Evolutionary conservation across 768 basidiomycete genomes (phyloP).

Genomic region (Melanogaster broomeanus): DNA sequence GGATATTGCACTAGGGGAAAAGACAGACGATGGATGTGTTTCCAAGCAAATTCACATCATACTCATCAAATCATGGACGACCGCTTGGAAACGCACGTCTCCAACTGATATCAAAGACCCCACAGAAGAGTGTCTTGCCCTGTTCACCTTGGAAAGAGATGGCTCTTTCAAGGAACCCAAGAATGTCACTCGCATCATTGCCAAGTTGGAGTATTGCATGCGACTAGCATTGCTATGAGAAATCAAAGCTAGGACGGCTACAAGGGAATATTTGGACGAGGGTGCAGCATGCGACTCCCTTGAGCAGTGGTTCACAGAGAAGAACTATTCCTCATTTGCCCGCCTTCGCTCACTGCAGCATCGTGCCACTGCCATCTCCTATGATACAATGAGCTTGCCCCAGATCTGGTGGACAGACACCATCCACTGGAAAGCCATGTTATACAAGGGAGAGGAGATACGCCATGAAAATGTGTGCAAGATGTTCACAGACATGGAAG

Average conservation of each 20-base stretch:
- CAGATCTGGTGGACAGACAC: slow-evolving; percentile 8
- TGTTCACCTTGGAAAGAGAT: too few relatives aligned
- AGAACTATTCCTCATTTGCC: not conserved
- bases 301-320: slow-evolving; percentile 14
- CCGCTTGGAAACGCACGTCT: too few relatives aligned
- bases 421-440: not conserved
- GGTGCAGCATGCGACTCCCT: too few relatives aligned
- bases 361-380: too few relatives aligned
- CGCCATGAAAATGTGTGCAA: too few relatives aligned
- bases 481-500: too few relatives aligned
- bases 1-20: too few relatives aligned
- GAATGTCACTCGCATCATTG: slow-evolving; percentile 4
- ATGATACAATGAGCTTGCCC: too few relatives aligned
- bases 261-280: not conserved
- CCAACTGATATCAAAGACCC: too few relatives aligned
- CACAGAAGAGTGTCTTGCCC: too few relatives aligned
- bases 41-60: slow-evolving; percentile 6
- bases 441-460: slow-evolving; percentile 16
- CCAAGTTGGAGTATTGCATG: slow-evolving; percentile 13
- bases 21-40: too few relatives aligned
- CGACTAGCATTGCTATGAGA: slow-evolving; percentile 2
- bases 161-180: slow-evolving; percentile 20
- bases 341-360: too few relatives aligned
- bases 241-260: not conserved
- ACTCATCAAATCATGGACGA: slow-evolving; percentile 10